A percentile compares a stretch with the other conserved stretches of the same genome.
Evolutionary conservation across 2,329 filamentous ascomycete genomes (phyloP).

Genomic region (Podosphaera xanthii): DNA sequence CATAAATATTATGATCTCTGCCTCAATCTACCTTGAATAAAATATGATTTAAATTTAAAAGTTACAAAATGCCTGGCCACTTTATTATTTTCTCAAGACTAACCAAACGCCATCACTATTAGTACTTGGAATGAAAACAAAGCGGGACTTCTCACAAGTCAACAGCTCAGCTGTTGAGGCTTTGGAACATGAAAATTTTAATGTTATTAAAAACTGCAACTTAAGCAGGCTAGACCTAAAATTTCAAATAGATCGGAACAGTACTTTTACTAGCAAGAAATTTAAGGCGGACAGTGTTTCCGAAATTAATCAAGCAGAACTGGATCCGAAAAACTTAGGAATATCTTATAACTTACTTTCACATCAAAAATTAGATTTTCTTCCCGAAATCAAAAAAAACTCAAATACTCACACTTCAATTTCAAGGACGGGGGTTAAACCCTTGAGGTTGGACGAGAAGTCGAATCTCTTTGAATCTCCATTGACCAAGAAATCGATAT

Average conservation of each 20-base stretch:
- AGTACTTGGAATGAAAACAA: neutral
- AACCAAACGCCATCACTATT: too few relatives aligned
- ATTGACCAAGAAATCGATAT: neutral
- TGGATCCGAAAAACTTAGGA: neutral
- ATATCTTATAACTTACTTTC: neutral
- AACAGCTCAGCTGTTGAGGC: neutral
- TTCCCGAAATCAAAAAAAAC: neutral
- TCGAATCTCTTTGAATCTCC: neutral
- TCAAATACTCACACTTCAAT: neutral
- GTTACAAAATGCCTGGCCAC: too few relatives aligned
- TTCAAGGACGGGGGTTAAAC: neutral
- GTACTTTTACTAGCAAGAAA: neutral
- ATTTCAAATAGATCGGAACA: neutral
- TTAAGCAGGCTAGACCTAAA: neutral
- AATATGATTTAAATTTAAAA: too few relatives aligned
- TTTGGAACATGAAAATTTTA: neutral
- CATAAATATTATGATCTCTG: too few relatives aligned
- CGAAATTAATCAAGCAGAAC: neutral
- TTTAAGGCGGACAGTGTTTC: neutral
- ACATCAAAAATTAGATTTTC: neutral
- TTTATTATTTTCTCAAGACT: too few relatives aligned
- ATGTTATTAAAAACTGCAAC: neutral
- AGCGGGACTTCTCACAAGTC: neutral
- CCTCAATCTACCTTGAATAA: too few relatives aligned
- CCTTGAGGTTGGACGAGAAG: neutral